These are phyloP conservation scores for Wickerhamiella alocasiicola DNA, from an alignment of 805 yeast genomes.

Conservation along the genomic window DNA sequence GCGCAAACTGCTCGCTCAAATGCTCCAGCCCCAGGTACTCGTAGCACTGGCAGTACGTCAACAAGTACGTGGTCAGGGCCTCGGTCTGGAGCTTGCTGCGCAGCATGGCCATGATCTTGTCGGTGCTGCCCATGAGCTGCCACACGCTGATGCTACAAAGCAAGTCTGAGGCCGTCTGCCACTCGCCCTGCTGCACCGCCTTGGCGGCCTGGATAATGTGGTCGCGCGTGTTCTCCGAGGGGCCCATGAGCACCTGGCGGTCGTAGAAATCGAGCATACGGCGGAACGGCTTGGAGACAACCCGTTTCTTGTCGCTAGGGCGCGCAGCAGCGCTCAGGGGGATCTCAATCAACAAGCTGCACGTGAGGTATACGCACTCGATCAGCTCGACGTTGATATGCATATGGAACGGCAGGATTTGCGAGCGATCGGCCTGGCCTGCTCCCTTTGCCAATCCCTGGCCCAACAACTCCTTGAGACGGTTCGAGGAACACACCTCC, in stretches of 20 bases:
- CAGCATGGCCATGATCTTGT: constrained; percentile 46
- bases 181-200: constrained; percentile 77
- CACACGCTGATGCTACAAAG: constrained; percentile 72
- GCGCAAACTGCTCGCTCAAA: constrained; percentile 54
- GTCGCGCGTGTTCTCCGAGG: constrained; percentile 94
- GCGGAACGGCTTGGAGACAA: constrained; percentile 72
- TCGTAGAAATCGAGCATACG: constrained; percentile 85
- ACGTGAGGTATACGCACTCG: constrained; percentile 86
- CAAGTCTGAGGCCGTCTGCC: constrained; percentile 65
- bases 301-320: constrained; percentile 40
- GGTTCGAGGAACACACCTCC: constrained; percentile 75
- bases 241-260: constrained; percentile 90
- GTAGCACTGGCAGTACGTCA: constrained; percentile 68
- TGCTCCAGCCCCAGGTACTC: constrained; percentile 57
- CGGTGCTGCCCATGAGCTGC: constrained; percentile 64
- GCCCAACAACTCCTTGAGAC: constrained; percentile 85
- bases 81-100: constrained; percentile 71
- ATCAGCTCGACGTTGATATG: constrained; percentile 92
- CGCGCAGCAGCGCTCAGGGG: constrained; percentile 68
- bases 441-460: constrained; percentile 63
- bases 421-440: constrained; percentile 43
- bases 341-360: constrained; percentile 78
- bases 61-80: constrained; percentile 85
- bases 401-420: constrained; percentile 93
- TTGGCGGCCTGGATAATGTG: constrained; percentile 85